Base-by-base conservation (phyloP, 83 land plant species). In the Picea abies region DNA sequence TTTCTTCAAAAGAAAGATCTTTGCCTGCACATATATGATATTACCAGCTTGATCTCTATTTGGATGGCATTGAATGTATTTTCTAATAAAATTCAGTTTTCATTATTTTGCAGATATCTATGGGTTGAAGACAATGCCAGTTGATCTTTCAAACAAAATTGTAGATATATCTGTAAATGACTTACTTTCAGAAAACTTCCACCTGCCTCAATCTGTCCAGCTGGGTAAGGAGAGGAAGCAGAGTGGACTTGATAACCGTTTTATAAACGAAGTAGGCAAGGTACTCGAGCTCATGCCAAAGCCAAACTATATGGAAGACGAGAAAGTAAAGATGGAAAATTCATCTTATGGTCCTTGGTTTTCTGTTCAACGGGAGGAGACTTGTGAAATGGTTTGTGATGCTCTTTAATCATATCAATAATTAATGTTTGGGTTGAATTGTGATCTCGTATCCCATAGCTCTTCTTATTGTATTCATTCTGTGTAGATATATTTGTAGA, bases 101-200 rank as follows among this genome's bases (percentile, higher is more conserved):
- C 49, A 17, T 20, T 71, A 41, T 37, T 71, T 71, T 71, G 47
- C 76, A 71, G 78, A 49, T 75, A 47, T 75, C 60, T 75, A 75
- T 47, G 58, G 78, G 16, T 49, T 75, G 78, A 75, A 75, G 78
- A 44, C 78, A 49, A 75, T 49, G 78, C 26, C 78, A 75, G 11
- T 75, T 44, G 29, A 75, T 75, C 25, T 75, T 22, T 75, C 78
- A 47, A 49, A 75, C 25, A 23, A 49, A 12, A 47, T 76, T 23
- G 19, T 23, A 49, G 60, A 76, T 76, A 4, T 76, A 76, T 76
- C 60, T 49, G 19, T 76, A 52, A 52, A 76, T 76, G 78, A 76
- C 78, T 23, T 76, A 23, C 78, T 76, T 52, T 76, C 78, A 52
- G 61, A 49, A 52, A 52, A 52, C 17, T 23, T 76, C 16, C 25